Evolutionary conservation across 2,329 filamentous ascomycete genomes (phyloP).

Genomic region (Dendryphion nanum): DNA sequence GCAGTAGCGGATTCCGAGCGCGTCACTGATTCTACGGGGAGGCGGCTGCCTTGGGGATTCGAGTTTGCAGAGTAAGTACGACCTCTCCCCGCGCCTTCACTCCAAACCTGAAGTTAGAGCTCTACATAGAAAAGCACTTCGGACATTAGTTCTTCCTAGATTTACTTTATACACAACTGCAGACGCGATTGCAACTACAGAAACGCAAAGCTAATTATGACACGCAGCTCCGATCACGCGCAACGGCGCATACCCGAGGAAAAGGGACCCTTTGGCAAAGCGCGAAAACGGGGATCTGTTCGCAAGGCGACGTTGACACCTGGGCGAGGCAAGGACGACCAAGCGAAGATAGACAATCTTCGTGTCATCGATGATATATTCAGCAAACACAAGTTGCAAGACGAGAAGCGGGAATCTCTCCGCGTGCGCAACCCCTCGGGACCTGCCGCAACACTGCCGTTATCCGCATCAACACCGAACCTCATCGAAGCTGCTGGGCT

Average conservation of each 20-base stretch:
- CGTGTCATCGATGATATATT: conserved; percentile 50
- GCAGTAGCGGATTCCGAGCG: conserved; percentile 63
- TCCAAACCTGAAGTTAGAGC: not conserved
- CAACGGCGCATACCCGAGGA: conserved; percentile 57
- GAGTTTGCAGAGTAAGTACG: conserved; percentile 59
- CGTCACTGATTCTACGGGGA: conserved; percentile 58
- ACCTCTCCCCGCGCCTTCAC: not conserved
- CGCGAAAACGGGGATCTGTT: conserved; percentile 45
- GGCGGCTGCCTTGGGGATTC: conserved; percentile 62
- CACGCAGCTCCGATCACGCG: conserved; percentile 42
- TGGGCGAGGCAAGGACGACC: conserved; percentile 56
- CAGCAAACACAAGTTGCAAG: conserved; percentile 30
- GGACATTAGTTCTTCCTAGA: too few species aligned
- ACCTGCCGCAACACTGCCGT: conserved; percentile 20
- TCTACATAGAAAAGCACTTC: too few species aligned
- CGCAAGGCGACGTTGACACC: conserved; percentile 58
- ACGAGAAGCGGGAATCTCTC: conserved; percentile 28
- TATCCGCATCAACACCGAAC: conserved; percentile 33
- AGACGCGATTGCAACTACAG: not conserved
- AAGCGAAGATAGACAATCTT: conserved; percentile 43
- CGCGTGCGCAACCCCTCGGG: conserved; percentile 18
- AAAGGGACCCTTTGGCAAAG: conserved; percentile 61
- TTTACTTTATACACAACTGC: too few species aligned
- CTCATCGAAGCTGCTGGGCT: conserved; percentile 28
- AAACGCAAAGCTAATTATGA: not conserved